Evolutionary conservation across 345 rosid genomes (phyloP).

Genomic region (Linum tenue): DNA sequence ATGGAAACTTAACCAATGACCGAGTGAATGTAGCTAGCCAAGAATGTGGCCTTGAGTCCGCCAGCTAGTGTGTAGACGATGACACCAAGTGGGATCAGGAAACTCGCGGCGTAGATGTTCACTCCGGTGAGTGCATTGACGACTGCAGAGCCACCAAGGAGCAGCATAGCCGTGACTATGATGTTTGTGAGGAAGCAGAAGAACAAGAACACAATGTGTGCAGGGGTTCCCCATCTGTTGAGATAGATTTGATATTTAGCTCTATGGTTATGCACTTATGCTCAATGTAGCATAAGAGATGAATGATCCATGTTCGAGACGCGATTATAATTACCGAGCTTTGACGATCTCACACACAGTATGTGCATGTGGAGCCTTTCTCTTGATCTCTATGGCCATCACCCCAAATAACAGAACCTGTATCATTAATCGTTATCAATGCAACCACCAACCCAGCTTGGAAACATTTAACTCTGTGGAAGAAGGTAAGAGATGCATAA

Average conservation of each 20-base stretch:
- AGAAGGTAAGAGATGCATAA: neutral
- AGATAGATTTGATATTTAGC: too few species aligned
- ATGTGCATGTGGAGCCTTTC: constrained; percentile 93
- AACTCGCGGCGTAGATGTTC: constrained; percentile 80
- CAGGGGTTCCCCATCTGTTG: constrained; percentile 77
- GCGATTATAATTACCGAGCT: too few species aligned
- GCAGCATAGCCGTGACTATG: constrained; percentile 83
- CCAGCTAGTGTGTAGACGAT: constrained; percentile 80
- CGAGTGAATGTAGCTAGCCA: constrained; percentile 92
- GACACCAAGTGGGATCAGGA: constrained; percentile 90
- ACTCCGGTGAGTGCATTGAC: constrained; percentile 90
- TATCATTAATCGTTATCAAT: too few species aligned
- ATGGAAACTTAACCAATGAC: constrained; percentile 41
- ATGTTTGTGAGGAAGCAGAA: constrained; percentile 76
- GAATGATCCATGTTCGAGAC: neutral
- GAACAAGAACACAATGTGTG: constrained; percentile 73
- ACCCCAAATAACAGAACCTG: constrained; percentile 83
- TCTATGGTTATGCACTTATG: too few species aligned
- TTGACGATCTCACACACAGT: constrained; percentile 87
- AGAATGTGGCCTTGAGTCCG: constrained; percentile 88
- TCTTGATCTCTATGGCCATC: constrained; percentile 91
- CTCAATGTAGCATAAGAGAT: neutral
- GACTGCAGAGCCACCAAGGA: constrained; percentile 89
- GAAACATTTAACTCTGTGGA: too few species aligned
- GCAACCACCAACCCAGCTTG: too few species aligned